A percentile compares a stretch with the other conserved stretches of the same genome.
Conservation (phyloP, 345 rosid genomes). For the Triadica sebifera region DNA sequence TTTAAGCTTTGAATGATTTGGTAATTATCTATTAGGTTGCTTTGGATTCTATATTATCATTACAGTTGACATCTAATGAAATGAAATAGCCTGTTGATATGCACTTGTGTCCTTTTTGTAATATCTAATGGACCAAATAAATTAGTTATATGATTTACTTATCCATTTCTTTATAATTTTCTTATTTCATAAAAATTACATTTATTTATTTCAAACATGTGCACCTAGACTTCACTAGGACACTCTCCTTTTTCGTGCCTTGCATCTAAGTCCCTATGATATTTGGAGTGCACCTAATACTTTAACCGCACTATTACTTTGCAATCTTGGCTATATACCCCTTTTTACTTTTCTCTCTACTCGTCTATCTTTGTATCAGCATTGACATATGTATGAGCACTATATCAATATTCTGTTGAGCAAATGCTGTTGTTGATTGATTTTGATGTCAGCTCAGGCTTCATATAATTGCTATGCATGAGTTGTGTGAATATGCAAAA, state of each 20-base stretch:
- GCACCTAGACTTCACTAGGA: background rate
- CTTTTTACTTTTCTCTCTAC: background rate
- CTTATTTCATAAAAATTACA: too few species aligned
- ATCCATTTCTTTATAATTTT: background rate
- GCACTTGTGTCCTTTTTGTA: background rate
- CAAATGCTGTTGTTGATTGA: slow-evolving; percentile 23
- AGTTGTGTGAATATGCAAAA: slow-evolving; percentile 83
- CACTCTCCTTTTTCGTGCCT: background rate
- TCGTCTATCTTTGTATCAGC: background rate
- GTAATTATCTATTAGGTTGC: background rate
- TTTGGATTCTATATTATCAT: background rate
- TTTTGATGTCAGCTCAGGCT: slow-evolving; percentile 77
- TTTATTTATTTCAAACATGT: background rate
- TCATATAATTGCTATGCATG: slow-evolving; percentile 95
- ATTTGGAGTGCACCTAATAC: background rate
- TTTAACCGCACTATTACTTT: background rate
- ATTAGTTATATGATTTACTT: background rate
- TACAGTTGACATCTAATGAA: background rate
- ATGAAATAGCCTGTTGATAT: background rate
- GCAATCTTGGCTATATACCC: background rate
- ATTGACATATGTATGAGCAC: background rate
- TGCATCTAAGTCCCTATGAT: background rate
- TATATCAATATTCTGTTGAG: slow-evolving; percentile 17
- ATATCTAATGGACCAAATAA: background rate
- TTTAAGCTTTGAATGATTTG: background rate